phyloP scores from a whole-genome alignment of 495 filamentous ascomycete genomes.

The Penicillium turbatum region DNA sequence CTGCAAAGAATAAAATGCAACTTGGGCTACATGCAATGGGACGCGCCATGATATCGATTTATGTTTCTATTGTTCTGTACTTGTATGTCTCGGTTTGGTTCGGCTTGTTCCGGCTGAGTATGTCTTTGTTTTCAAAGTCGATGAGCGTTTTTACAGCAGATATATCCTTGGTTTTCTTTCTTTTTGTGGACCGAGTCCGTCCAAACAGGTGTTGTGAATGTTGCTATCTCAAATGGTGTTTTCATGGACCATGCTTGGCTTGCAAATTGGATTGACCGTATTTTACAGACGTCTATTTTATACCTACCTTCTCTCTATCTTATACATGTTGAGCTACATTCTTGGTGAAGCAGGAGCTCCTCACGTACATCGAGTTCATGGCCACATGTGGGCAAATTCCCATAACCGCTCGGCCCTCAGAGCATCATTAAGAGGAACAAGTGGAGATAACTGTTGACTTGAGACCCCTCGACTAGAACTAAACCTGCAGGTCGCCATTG shows the following conservation, averaged over 20 bases:
- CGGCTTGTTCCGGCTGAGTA: constrained; percentile 7
- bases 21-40: constrained; percentile 21
- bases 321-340: too few species aligned
- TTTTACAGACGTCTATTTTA: not conserved
- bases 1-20: constrained; percentile 10
- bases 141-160: constrained; percentile 10
- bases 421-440: too few species aligned
- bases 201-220: not conserved
- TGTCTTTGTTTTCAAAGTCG: constrained; percentile 7
- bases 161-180: constrained; percentile 13
- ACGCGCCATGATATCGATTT: constrained; percentile 26
- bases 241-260: not conserved
- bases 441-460: too few species aligned
- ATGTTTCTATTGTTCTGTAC: constrained; percentile 21
- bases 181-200: constrained; percentile 6
- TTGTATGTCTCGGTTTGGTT: constrained; percentile 22
- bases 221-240: not conserved
- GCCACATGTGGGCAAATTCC: too few species aligned
- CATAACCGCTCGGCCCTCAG: too few species aligned
- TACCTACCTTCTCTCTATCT: not conserved
- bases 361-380: not conserved
- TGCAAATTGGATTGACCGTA: not conserved
- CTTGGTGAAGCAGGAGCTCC: not conserved
- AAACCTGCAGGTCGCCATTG: too few species aligned
- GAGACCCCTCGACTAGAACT: too few species aligned